Base-by-base conservation (phyloP, 495 filamentous ascomycete species). In the Penicillium pancosmium region DNA sequence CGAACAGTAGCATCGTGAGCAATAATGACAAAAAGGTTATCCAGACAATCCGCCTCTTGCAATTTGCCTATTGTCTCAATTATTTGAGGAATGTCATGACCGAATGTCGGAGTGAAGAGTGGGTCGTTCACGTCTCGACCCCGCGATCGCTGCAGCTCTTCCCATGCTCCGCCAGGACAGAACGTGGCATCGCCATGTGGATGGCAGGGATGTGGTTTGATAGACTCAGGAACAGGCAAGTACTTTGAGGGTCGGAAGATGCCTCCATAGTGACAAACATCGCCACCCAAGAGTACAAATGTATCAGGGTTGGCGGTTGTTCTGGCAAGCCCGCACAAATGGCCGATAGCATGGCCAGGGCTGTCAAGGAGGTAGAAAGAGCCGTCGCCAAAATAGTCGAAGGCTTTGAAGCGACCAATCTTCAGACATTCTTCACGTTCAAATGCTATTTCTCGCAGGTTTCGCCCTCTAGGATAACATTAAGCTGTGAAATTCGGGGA, bases 301-400 rank as follows among this genome's bases (percentile, higher is more conserved):
- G 78, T 80, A 18, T 80, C 76, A 2, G 69, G 62, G n/a, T 50
- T 60, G 1, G 62, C 50, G 0, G 68, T 77, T 6, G 73, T 76
- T 23, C 79, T 71, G 1, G 70, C 75, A 3, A 82, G 57, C 11
- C 60, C 79, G 40, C 65, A 71, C 7, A 81, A 48, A 60, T 82
- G 78, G n/a, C 75, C 78, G 5, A 73, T 56, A 6, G 77, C 62
- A 57, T 82, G 80, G 2, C 80, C 80, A 0, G 79, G 79, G 8
- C 65, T 69, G 18, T 76, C 64, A 12, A 82, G 72, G 15, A 82
- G 62, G 52, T 81, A 82, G 57, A 82, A 79, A 1, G 76, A 66
- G 12, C 80, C 78, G 52, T 82, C 80, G 2, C 61, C 63, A 50
- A 78, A 71, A 65, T 73, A 87, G 65, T 91, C 87, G 16, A 81